Evolutionary conservation across 208 protist genomes (phyloP).

Genomic region (Leishmania tropica): DNA sequence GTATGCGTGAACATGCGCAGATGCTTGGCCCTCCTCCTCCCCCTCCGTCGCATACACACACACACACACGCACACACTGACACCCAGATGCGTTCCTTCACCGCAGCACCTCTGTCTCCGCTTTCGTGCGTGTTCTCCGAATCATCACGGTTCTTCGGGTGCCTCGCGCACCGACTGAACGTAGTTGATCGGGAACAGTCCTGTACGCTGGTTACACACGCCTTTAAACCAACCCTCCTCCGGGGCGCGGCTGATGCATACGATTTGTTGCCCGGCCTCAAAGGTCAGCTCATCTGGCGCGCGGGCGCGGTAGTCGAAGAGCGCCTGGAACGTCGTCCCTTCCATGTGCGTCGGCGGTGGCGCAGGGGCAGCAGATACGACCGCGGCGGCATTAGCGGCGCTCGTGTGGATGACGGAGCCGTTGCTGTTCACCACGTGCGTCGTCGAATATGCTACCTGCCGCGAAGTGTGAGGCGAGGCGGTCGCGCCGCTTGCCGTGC

Average conservation of each 20-base stretch:
- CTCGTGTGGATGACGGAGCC: slow-evolving; percentile 11
- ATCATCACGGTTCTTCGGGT: background rate
- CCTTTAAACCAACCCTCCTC: slow-evolving; percentile 93
- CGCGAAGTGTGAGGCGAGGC: background rate
- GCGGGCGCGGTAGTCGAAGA: slow-evolving; percentile 79
- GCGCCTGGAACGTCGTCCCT: slow-evolving; percentile 63
- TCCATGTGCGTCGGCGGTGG: slow-evolving; percentile 51
- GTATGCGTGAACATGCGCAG: background rate
- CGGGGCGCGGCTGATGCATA: slow-evolving; percentile 69
- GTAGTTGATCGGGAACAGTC: slow-evolving; percentile 91
- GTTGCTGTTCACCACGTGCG: background rate
- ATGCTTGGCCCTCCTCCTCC: background rate
- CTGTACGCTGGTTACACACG: slow-evolving; percentile 88
- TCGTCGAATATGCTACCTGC: background rate
- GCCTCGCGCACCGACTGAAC: slow-evolving; percentile 38
- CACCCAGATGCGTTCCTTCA: background rate
- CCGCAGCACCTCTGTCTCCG: background rate
- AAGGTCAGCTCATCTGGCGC: slow-evolving; percentile 89
- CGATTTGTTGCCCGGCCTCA: slow-evolving; percentile 69
- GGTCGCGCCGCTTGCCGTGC: background rate
- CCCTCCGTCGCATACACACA: background rate
- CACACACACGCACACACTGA: background rate
- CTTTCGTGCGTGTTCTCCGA: background rate
- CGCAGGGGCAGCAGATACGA: slow-evolving; percentile 10
- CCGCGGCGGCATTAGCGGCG: slow-evolving; percentile 9